phyloP scores from a whole-genome alignment of 164 flowering plant genomes.

The Sextonia rubra region DNA sequence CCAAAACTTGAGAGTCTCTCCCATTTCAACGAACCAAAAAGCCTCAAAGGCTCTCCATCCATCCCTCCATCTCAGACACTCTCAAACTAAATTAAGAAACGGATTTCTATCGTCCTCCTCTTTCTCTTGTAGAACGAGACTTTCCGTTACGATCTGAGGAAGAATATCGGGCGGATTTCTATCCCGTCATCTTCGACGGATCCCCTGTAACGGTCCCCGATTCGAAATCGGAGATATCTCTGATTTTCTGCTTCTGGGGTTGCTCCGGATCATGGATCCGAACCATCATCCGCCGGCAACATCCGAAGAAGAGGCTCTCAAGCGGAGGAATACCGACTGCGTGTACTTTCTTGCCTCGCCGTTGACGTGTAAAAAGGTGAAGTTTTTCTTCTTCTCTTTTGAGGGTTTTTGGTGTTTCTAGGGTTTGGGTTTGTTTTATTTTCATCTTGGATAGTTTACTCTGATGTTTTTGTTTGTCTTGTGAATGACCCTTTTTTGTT shows the following conservation, averaged over 20 bases:
- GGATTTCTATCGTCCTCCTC: background rate
- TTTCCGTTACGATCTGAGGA: background rate
- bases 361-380: slow-evolving; percentile 83
- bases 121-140: background rate
- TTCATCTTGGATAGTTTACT: background rate
- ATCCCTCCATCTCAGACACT: too few relatives aligned
- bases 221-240: background rate
- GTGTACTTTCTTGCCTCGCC: slow-evolving; percentile 94
- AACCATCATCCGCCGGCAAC: slow-evolving; percentile 16
- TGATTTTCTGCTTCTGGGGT: slow-evolving; percentile 10
- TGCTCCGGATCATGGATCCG: slow-evolving; percentile 14
- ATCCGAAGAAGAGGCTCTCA: slow-evolving; percentile 61
- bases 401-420: slow-evolving; percentile 6
- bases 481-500: background rate
- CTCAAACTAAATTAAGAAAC: too few relatives aligned
- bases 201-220: background rate
- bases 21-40: too few relatives aligned
- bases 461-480: background rate
- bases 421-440: background rate
- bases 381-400: background rate
- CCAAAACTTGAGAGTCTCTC: too few relatives aligned
- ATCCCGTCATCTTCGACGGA: background rate
- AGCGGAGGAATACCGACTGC: slow-evolving; percentile 70
- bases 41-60: too few relatives aligned
- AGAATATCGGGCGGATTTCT: background rate